Base-by-base conservation (phyloP, 2,329 filamentous ascomycete genomes). In the Fusarium cyanostomum region DNA sequence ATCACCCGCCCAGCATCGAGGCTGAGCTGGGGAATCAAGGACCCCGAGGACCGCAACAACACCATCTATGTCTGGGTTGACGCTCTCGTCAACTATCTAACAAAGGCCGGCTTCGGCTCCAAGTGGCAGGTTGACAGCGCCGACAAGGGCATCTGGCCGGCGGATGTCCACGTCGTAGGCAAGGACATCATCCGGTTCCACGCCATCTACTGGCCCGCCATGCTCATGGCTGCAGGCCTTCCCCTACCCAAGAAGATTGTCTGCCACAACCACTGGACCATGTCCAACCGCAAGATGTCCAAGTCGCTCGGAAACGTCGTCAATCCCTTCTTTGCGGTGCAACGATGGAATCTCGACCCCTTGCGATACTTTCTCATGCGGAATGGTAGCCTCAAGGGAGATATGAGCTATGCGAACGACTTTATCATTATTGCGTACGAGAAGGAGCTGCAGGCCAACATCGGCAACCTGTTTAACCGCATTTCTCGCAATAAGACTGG, bases 61-160 rank as follows among this genome's bases (percentile, higher is more conserved):
- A 98, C 94, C 3, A 94, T 99, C 56, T 99, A 99, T 72, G 96
- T 99, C 28, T 99, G 95, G 95, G 85, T 99, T 0, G 96, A 99
- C 77, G 95, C 95, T 1, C 85, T 99, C 27, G 84, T 98, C 71
- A 99, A 97, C 76, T 99, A 99, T 74, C 79, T 95, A 48, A 97
- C 94, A 13, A 92, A 89, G 62, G 86, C 92, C 2, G 93, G 94
- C 12, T 98, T 96, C 73, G 75, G 76, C 9, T 71, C 69, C 34
- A 69, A 70, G 18, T 92, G 90, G 87, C 78, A 87, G 1, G 89
- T 91, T 0, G 87, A 87, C 2, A 79, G 83, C 5, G 86, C 90
- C 58, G 75, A 81, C 12, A 79, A 79, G 16, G 84, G 84, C 45
- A 88, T 91, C 21, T 99, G 95, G 94, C 95, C 95, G 5, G 92